phyloP scores from a whole-genome alignment of 225 moss, liverwort and hornwort species.

The Polytrichum commune region DNA sequence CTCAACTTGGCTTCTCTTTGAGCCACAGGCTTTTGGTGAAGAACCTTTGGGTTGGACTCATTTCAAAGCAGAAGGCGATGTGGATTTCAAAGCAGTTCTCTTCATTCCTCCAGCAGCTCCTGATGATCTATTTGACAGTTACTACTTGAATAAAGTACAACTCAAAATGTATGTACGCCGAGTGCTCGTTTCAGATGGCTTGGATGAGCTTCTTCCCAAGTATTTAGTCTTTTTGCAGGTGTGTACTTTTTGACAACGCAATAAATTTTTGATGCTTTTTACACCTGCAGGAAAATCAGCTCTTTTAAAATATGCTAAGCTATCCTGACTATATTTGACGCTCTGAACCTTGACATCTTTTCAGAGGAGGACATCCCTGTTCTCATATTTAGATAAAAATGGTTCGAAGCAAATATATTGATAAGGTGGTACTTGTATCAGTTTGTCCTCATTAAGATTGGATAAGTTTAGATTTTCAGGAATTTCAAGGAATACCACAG shows the following conservation, averaged over 20 bases:
- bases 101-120: constrained; percentile 68
- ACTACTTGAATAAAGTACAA: constrained; percentile 65
- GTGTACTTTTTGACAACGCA: constrained; percentile 18
- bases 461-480: too few species aligned
- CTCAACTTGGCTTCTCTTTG: background rate
- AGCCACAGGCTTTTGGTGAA: constrained; percentile 58
- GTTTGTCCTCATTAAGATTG: too few species aligned
- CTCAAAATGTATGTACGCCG: constrained; percentile 73
- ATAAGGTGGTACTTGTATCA: too few species aligned
- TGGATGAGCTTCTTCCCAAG: constrained; percentile 80
- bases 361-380: too few species aligned
- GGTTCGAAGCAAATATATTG: too few species aligned
- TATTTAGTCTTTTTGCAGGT: constrained; percentile 85
- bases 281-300: too few species aligned
- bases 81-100: constrained; percentile 82
- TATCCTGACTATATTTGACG: too few species aligned
- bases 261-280: too few species aligned
- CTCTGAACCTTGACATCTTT: too few species aligned
- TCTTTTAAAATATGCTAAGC: too few species aligned
- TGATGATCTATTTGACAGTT: constrained; percentile 73
- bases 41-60: constrained; percentile 80
- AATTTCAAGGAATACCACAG: too few species aligned
- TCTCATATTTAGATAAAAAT: too few species aligned
- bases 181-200: constrained; percentile 81
- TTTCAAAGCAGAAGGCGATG: constrained; percentile 89